phyloP scores from a whole-genome alignment of 169 alveolate species.

The Perkinsus marinus region DNA sequence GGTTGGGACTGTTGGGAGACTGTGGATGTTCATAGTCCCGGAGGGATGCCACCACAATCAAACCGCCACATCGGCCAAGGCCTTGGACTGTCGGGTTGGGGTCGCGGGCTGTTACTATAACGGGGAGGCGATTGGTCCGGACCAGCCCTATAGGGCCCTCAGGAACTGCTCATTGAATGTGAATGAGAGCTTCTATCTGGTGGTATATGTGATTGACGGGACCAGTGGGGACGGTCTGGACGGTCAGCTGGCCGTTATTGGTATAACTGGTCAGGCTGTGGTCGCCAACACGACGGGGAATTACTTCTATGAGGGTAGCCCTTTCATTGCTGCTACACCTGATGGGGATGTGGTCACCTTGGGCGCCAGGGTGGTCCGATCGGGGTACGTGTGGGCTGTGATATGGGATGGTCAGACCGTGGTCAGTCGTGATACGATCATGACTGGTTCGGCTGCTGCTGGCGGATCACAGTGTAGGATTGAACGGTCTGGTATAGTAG shows the following conservation, averaged over 20 bases:
- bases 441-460: background rate
- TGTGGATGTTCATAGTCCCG: background rate
- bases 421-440: background rate
- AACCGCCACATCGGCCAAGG: background rate
- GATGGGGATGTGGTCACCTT: background rate
- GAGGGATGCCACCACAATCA: background rate
- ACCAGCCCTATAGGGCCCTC: background rate
- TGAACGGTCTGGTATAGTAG: background rate
- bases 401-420: background rate
- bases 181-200: background rate
- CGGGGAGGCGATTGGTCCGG: background rate
- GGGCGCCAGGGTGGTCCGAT: background rate
- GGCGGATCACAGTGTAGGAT: background rate
- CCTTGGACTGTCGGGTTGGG: background rate
- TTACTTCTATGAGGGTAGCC: background rate
- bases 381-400: background rate
- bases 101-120: background rate
- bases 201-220: background rate
- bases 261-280: background rate
- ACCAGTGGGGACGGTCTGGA: background rate
- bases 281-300: background rate
- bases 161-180: background rate
- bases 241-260: background rate
- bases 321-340: background rate
- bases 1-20: background rate